phyloP scores from a whole-genome alignment of 257 asterid genomes.

The Solanum sitiens region DNA sequence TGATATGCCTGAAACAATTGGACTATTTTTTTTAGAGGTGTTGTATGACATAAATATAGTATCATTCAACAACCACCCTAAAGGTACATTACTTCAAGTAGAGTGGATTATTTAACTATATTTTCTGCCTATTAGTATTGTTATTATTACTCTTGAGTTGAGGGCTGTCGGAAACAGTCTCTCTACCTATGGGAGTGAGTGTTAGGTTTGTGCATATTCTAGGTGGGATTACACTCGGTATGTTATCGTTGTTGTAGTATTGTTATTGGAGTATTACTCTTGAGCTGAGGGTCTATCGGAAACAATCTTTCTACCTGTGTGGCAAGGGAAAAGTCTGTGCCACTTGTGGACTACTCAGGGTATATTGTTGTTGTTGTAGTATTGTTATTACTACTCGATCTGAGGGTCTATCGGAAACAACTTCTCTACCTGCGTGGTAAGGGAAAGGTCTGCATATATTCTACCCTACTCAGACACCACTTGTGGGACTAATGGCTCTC shows the following conservation, averaged over 20 bases:
- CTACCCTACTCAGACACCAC: background rate
- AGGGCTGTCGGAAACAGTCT: background rate
- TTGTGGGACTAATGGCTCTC: background rate
- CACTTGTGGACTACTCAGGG: background rate
- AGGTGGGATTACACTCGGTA: background rate
- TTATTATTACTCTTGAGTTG: background rate
- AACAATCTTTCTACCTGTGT: background rate
- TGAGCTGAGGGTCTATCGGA: background rate
- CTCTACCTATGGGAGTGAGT: background rate
- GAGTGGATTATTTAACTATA: background rate
- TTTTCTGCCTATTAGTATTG: background rate
- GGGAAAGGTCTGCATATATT: background rate
- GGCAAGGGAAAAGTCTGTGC: background rate
- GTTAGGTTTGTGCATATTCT: background rate
- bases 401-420: background rate
- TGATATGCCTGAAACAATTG: background rate
- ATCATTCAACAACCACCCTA: background rate
- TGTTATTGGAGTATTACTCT: background rate
- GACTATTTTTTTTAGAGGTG: background rate
- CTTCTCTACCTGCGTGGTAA: background rate
- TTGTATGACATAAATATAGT: too few species aligned
- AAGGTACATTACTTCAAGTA: background rate
- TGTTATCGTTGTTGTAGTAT: background rate
- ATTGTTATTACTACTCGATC: background rate
- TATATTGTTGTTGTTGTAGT: background rate